Evolutionary conservation across 2,329 filamentous ascomycete species (phyloP), one percentile per base, ranked within the genome.

Genomic region (Aspergillus versicolor): DNA sequence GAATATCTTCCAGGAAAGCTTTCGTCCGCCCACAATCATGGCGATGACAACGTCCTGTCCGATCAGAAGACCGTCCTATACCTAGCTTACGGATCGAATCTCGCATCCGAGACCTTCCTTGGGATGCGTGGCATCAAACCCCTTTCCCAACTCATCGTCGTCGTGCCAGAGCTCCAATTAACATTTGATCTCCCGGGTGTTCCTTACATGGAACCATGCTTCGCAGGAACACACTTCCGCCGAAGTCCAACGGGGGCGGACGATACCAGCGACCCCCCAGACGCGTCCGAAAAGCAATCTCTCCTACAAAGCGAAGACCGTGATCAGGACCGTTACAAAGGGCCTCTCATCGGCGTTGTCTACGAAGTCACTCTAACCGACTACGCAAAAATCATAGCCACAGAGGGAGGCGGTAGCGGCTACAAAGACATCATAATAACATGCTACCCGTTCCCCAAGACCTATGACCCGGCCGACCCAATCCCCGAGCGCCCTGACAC

Each of bases 71-170:
- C 88, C 1, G 81, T 92, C 24, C 82, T 92, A 51, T 93, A 93
- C 72, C 84, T 93, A 21, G 93, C 92, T 11, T 97, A 97, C 71
- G 94, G 93, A 64, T 96, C 92, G 52, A 97, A 97, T 72, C 84
- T 97, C 60, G 86, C 83, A 59, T 85, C 87, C 13, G 79, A 91
- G 71, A 95, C 90, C 0, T 97, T 97, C 73, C 82, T 88, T 47
- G 90, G 89, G 57, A 79, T 75, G 58, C 88, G 93, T 52, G 88
- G 88, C 59, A 93, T 97, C 75, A 84, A 84, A 24, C 94, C 94
- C 0, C 67, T 97, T 13, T 91, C 90, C 40, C 84, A 89, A 61
- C 77, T 92, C 68, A 92, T 92, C 68, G 93, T 96, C 7, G 84
- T 88, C 5, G 91, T 91, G 2, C 94, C 94, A 0, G 82, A 84